These are phyloP conservation scores for Dillenia turbinata DNA, from an alignment of 164 flowering plant species.

Conservation along the genomic window DNA sequence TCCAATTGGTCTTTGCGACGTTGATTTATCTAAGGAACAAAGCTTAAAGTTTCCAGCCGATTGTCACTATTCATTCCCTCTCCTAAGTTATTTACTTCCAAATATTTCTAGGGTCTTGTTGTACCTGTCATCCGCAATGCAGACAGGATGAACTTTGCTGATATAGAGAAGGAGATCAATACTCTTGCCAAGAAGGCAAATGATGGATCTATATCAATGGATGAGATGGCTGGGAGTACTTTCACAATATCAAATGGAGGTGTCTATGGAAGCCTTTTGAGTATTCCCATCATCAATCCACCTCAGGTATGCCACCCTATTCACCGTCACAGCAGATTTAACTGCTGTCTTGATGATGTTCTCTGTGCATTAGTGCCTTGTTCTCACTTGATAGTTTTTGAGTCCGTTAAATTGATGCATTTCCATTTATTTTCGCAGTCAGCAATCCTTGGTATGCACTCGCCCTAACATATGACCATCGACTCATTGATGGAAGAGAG, in stretches of 20 bases:
- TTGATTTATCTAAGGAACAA: too few species aligned
- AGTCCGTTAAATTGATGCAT: too few species aligned
- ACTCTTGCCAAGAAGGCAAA: constrained; percentile 85
- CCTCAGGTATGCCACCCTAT: constrained; percentile 62
- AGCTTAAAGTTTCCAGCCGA: too few species aligned
- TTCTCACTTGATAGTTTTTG: too few species aligned
- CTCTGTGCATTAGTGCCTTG: too few species aligned
- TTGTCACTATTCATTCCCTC: too few species aligned
- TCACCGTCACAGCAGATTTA: too few species aligned
- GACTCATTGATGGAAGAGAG: constrained; percentile 98
- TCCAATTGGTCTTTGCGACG: too few species aligned
- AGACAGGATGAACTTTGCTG: constrained; percentile 88
- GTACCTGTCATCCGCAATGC: constrained; percentile 93
- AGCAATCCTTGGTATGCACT: constrained; percentile 96
- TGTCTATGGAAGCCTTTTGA: constrained; percentile 95
- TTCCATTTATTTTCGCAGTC: constrained; percentile 43
- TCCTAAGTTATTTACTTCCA: too few species aligned
- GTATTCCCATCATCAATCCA: constrained; percentile 98
- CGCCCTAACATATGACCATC: constrained; percentile 93
- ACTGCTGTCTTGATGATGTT: too few species aligned
- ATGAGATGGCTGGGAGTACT: constrained; percentile 98
- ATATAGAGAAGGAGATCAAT: constrained; percentile 83
- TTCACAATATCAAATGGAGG: constrained; percentile 98
- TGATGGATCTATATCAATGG: constrained; percentile 87
- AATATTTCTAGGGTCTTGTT: constrained; percentile 71